A percentile compares a stretch with the other conserved stretches of the same genome.
phyloP scores from a whole-genome alignment of 2,329 filamentous ascomycete species.

The Fusarium oligoseptatum region DNA sequence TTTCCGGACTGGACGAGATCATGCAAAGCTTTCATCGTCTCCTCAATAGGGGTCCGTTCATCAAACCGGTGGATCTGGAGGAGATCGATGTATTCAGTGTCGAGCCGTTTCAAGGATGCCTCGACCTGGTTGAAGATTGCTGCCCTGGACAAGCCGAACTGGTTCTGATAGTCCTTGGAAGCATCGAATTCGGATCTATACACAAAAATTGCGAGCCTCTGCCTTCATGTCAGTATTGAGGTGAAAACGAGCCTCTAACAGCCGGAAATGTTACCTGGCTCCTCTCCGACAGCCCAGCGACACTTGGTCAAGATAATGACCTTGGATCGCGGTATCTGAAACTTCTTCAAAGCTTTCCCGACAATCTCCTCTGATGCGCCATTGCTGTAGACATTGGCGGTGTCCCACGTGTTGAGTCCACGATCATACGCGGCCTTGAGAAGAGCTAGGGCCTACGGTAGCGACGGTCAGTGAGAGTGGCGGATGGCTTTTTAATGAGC shows the following conservation, averaged over 20 bases:
- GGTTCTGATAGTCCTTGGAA: conserved; percentile 41
- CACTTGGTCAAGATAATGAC: conserved; percentile 34
- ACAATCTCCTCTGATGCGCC: conserved; percentile 28
- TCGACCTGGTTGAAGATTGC: conserved; percentile 41
- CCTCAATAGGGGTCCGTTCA: conserved; percentile 59
- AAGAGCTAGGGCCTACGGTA: conserved; percentile 9
- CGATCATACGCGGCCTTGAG: conserved; percentile 38
- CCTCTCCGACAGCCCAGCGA: conserved; percentile 34
- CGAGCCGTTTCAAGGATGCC: conserved; percentile 36
- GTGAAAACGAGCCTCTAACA: rapidly evolving
- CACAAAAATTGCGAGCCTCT: conserved; percentile 28
- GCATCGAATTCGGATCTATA: conserved; percentile 21
- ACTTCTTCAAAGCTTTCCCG: conserved; percentile 32
- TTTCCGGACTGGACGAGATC: conserved; percentile 69
- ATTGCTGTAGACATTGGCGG: conserved; percentile 34
- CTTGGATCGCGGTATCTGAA: conserved; percentile 31
- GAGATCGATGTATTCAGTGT: conserved; percentile 64
- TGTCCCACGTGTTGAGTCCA: conserved; percentile 35
- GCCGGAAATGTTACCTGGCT: neutral
- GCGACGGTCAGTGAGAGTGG: neutral
- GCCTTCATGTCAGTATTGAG: neutral
- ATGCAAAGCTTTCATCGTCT: conserved; percentile 70
- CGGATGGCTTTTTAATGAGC: rapidly evolving
- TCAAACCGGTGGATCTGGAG: conserved; percentile 67
- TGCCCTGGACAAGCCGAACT: conserved; percentile 34